These are phyloP conservation scores for Xylariaceae sp. DNA, from an alignment of 2,329 filamentous ascomycete species.

Conservation along the genomic window DNA sequence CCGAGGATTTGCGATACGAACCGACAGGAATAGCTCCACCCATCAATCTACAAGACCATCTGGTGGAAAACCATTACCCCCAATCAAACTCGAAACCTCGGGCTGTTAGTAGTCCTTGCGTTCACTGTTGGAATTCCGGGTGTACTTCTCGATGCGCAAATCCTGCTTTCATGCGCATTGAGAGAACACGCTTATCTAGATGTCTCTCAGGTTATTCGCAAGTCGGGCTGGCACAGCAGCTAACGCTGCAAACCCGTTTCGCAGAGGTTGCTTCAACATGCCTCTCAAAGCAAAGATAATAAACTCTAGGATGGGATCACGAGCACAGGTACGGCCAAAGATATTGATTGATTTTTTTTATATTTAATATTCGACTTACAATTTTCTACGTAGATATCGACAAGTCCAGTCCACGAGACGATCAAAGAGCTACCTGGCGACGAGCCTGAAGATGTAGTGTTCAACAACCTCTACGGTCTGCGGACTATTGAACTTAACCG, in stretches of 20 bases:
- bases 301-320: conserved; percentile 61
- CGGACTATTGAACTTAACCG: conserved; percentile 94
- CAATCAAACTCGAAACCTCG: too few species aligned
- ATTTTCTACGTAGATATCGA: conserved; percentile 47
- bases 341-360: background rate
- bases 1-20: conserved; percentile 22
- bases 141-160: conserved; percentile 44
- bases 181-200: conserved; percentile 49
- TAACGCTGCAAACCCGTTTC: conserved; percentile 51
- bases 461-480: conserved; percentile 86
- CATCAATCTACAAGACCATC: conserved; percentile 3
- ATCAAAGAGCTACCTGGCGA: conserved; percentile 70
- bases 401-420: conserved; percentile 33
- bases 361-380: background rate
- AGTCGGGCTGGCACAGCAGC: conserved; percentile 61
- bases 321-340: conserved; percentile 53
- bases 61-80: conserved; percentile 8
- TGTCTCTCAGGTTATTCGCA: conserved; percentile 64
- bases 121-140: background rate
- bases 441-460: conserved; percentile 89
- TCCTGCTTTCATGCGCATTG: conserved; percentile 44
- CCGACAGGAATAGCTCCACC: conserved; percentile 11
- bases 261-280: conserved; percentile 64
- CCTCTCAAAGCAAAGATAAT: conserved; percentile 80
- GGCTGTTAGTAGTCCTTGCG: too few species aligned